Conservation (phyloP, 495 filamentous ascomycete genomes). For the Rhizodiscina lignyota region DNA sequence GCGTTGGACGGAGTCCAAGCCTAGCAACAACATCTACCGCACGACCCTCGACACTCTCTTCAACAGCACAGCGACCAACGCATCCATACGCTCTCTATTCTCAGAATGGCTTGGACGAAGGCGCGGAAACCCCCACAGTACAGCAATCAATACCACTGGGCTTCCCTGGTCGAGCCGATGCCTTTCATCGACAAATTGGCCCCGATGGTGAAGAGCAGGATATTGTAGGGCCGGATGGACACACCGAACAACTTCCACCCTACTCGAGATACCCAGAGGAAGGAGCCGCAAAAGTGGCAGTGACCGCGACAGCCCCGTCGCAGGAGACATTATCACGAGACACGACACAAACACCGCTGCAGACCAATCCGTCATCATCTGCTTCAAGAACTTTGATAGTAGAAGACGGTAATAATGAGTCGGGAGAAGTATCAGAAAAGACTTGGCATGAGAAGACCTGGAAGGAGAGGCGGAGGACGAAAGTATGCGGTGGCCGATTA, state of each 20-base stretch:
- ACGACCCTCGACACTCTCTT: neutral
- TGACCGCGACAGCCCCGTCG: conserved; percentile 6
- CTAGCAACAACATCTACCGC: neutral
- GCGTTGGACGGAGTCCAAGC: neutral
- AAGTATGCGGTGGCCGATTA: conserved; percentile 15
- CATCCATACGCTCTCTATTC: conserved; percentile 79
- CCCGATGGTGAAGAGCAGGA: conserved; percentile 79
- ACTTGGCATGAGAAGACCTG: conserved; percentile 15
- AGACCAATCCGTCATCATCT: no score
- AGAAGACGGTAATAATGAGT: no score
- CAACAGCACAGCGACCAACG: conserved; percentile 57
- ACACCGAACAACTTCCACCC: conserved; percentile 78
- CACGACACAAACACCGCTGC: no score
- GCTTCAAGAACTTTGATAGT: no score
- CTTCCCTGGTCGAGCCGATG: conserved; percentile 45
- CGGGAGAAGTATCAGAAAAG: conserved; percentile 1
- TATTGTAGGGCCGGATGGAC: conserved; percentile 77
- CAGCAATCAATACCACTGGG: conserved; percentile 43
- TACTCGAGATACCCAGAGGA: conserved; percentile 68
- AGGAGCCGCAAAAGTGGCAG: conserved; percentile 11
- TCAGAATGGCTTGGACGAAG: conserved; percentile 44
- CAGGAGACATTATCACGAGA: no score
- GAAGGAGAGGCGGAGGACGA: conserved; percentile 17
- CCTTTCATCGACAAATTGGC: conserved; percentile 52
- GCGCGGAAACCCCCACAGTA: conserved; percentile 21